A percentile compares a stretch with the other conserved stretches of the same genome.
phyloP scores from a whole-genome alignment of 345 rosid genomes.

The Eucalyptus sp. region DNA sequence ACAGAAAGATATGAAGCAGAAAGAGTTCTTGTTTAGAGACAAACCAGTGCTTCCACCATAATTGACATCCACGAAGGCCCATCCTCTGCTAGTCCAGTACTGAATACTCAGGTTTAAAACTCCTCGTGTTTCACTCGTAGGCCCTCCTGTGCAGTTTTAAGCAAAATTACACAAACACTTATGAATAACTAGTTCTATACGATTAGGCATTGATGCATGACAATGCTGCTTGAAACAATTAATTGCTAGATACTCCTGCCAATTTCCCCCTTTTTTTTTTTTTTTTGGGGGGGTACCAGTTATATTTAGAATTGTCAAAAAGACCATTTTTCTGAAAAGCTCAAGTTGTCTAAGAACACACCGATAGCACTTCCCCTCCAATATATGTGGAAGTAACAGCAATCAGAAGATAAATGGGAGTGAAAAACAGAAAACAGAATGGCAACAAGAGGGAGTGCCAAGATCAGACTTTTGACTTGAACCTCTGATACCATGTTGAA shows the following conservation, averaged over 20 bases:
- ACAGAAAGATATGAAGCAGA: background rate
- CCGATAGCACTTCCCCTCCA: background rate
- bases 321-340: background rate
- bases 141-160: slow-evolving; percentile 58
- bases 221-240: background rate
- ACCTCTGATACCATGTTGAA: background rate
- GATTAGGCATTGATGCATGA: background rate
- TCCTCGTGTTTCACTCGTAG: slow-evolving; percentile 76
- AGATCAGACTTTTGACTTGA: background rate
- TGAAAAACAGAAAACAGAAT: background rate
- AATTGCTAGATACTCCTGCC: background rate
- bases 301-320: background rate
- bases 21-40: background rate
- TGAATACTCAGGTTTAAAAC: slow-evolving; percentile 63
- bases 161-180: background rate
- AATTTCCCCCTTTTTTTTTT: background rate
- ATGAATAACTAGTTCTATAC: background rate
- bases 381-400: background rate
- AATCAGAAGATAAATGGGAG: background rate
- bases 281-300: background rate
- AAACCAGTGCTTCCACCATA: slow-evolving; percentile 99
- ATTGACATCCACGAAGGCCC: slow-evolving; percentile 95
- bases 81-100: slow-evolving; percentile 97
- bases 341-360: background rate
- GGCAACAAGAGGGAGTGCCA: background rate